phyloP scores from a whole-genome alignment of 2,329 filamentous ascomycete genomes.

The Ceratocystiopsis sp. region DNA sequence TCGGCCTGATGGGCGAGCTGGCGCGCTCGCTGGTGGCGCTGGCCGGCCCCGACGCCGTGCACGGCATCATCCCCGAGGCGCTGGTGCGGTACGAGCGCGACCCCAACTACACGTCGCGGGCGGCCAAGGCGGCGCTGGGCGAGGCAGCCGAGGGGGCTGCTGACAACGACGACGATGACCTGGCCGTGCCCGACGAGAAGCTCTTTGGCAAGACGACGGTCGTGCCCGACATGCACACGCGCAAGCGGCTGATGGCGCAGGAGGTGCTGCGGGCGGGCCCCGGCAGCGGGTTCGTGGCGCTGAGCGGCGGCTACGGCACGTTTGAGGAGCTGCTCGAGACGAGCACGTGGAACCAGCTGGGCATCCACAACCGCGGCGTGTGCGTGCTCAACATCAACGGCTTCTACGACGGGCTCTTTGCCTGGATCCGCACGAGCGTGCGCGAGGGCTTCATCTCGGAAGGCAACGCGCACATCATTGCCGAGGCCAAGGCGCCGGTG shows the following conservation, averaged over 20 bases:
- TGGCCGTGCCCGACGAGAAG: slow-evolving; percentile 43
- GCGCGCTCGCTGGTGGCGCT: slow-evolving; percentile 73
- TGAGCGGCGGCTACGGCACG: slow-evolving; percentile 83
- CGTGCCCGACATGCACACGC: slow-evolving; percentile 88
- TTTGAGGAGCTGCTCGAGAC: slow-evolving; percentile 91
- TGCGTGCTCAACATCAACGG: slow-evolving; percentile 75
- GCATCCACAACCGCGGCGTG: slow-evolving; percentile 69
- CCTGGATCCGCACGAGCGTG: slow-evolving; percentile 65
- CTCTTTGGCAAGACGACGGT: slow-evolving; percentile 73
- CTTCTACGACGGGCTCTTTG: slow-evolving; percentile 77
- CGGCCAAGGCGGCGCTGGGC: slow-evolving; percentile 14
- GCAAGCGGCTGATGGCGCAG: slow-evolving; percentile 84
- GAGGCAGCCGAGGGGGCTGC: neutral
- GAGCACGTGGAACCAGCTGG: slow-evolving; percentile 88
- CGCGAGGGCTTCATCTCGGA: slow-evolving; percentile 58
- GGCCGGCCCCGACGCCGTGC: slow-evolving; percentile 63
- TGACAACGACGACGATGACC: slow-evolving; percentile 9
- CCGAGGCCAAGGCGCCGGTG: slow-evolving; percentile 54
- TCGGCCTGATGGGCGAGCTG: slow-evolving; percentile 89
- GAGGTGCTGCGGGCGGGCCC: slow-evolving; percentile 69
- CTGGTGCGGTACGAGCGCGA: slow-evolving; percentile 65
- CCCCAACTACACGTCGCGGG: slow-evolving; percentile 29
- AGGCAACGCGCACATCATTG: slow-evolving; percentile 58
- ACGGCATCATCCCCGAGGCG: slow-evolving; percentile 83
- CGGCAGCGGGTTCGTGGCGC: slow-evolving; percentile 75